Evolutionary conservation across 2,329 filamentous ascomycete species (phyloP), one percentile per base, ranked within the genome.

Genomic region (Ceratocystis cacaofunesta): DNA sequence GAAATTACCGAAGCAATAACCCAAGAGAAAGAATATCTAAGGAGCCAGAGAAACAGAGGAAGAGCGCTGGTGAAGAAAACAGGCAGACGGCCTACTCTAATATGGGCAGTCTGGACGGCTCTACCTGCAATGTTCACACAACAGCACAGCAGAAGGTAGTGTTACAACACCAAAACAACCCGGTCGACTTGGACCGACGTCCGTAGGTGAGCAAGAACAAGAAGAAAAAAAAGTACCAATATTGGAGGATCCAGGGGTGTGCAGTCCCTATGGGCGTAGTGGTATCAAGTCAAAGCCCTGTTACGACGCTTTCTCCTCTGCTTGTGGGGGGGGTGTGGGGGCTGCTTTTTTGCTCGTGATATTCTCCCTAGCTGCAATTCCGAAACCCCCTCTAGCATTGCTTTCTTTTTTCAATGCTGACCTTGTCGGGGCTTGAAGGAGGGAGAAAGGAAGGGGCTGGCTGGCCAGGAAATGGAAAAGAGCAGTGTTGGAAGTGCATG

Each of bases 1-100:
- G 58, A 52, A 43, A 50, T 44, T 63, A 66, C 50, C 60, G 32
- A 55, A 64, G 65, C 7, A 15, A n/a, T 17, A 28, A 12, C 61
- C 30, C 48, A 62, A 69, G 68, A 60, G 48, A 61, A 68, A 41
- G 50, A 60, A 63, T 50, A 48, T 36, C 48, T 36, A 64, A 25
- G 43, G 5, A 50, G 62, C 28, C 57, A 63, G 46, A 61, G 15
- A 52, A 36, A 62, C 25, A 44, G 63, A 19, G 60, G n/a, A 50
- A 17, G 65, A 36, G 32, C 32, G 17, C 44, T 43, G 46, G 48
- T 36, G 41, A 65, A 62, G 62, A 22, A 19, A 36, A 10, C 7
- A 36, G 65, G 62, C 48, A 55, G 46, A 65, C 32, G 43, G 36
- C 57, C 52, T 30, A 12, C 43, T 63, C 48, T 66, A 66, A 66